Evolutionary conservation across 2,329 filamentous ascomycete genomes (phyloP).

Genomic region (Didymella sp.): DNA sequence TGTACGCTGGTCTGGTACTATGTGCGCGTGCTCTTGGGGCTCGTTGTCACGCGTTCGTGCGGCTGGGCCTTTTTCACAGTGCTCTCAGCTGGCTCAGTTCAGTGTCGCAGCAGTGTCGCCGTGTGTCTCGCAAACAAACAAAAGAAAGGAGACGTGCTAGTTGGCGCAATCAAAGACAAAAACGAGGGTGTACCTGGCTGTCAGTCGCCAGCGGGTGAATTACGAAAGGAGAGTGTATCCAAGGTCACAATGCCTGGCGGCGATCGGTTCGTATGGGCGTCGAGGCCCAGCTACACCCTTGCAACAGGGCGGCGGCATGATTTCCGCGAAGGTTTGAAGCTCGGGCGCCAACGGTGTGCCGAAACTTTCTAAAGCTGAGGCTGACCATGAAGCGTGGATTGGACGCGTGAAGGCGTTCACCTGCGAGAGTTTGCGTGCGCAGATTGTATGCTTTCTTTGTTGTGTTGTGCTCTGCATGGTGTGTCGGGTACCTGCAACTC

Average conservation of each 20-base stretch:
- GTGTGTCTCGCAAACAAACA: conserved; percentile 5
- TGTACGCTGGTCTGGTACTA: not conserved
- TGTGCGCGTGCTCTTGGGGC: not conserved
- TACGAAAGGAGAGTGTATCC: conserved; percentile 10
- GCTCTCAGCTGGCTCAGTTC: conserved; percentile 8
- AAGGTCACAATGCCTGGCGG: conserved; percentile 8
- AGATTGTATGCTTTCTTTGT: not conserved
- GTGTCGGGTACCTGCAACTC: conserved; percentile 6
- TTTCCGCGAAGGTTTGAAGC: conserved; percentile 6
- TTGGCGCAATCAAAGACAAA: not conserved
- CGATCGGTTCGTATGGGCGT: conserved; percentile 11
- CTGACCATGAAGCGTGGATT: not conserved
- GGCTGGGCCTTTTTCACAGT: not conserved
- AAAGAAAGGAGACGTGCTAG: conserved; percentile 9
- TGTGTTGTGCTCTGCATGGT: not conserved
- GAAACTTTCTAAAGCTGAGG: not conserved
- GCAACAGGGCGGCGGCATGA: conserved; percentile 10
- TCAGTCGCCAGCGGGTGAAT: not conserved
- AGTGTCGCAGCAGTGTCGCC: conserved; percentile 5
- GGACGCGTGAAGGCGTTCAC: not conserved
- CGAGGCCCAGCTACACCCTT: conserved; percentile 16
- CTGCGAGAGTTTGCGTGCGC: not conserved
- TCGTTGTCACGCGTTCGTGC: not conserved
- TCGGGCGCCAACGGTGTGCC: conserved; percentile 5
- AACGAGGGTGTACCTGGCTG: conserved; percentile 11